Percentiles rank a stretch among this genome's conserved stretches.
phyloP scores from a whole-genome alignment of 495 filamentous ascomycete genomes.

The Rhypophila decipiens region DNA sequence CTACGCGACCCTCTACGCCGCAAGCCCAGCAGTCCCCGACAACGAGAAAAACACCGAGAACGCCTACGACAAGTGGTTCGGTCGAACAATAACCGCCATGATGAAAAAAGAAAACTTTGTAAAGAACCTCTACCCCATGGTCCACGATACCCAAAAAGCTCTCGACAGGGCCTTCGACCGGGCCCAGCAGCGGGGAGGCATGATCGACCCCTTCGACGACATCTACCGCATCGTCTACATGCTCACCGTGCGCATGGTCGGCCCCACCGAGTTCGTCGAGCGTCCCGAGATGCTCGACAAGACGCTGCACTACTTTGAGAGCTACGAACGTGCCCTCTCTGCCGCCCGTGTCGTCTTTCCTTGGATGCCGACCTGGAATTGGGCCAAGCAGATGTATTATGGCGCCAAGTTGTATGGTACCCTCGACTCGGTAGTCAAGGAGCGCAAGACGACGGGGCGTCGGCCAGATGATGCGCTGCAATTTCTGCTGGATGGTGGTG shows the following conservation, averaged over 20 bases:
- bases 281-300: conserved; percentile 23
- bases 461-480: conserved; percentile 41
- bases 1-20: conserved; percentile 23
- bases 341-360: conserved; percentile 37
- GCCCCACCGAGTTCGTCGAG: conserved; percentile 36
- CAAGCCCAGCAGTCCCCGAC: conserved; percentile 7
- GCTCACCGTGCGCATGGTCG: conserved; percentile 34
- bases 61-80: conserved; percentile 12
- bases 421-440: conserved; percentile 31
- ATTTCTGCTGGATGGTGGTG: conserved; percentile 35
- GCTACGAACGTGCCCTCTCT: conserved; percentile 24
- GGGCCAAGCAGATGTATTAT: conserved; percentile 23
- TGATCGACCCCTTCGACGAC: conserved; percentile 35
- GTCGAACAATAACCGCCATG: conserved; percentile 11
- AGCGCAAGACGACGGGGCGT: conserved; percentile 27
- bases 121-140: conserved; percentile 23
- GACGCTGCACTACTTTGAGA: conserved; percentile 30
- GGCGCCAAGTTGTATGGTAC: conserved; percentile 34
- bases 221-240: conserved; percentile 37
- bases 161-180: conserved; percentile 20
- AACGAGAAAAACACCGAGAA: not conserved
- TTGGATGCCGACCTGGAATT: conserved; percentile 26
- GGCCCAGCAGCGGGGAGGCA: conserved; percentile 10
- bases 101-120: conserved; percentile 25
- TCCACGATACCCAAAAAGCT: conserved; percentile 21